Evolutionary conservation across 208 protist genomes (phyloP).

Genomic region (Crithidia acanthocephali): DNA sequence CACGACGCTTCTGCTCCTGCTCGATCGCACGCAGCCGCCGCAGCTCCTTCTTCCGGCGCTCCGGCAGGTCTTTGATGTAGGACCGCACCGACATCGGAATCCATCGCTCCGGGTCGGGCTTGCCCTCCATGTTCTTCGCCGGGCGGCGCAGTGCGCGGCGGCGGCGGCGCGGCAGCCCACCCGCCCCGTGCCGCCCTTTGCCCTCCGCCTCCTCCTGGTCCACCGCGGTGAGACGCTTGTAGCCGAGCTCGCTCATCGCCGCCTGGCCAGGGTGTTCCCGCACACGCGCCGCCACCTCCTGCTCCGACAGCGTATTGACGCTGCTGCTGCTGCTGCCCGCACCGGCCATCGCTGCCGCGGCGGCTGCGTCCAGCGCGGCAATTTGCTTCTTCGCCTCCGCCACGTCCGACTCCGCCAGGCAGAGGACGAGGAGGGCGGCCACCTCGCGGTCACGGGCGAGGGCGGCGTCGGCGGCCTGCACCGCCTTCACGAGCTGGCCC

Average conservation of each 20-base stretch:
- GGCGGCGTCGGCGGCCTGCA: constrained; percentile 32
- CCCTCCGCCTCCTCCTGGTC: constrained; percentile 26
- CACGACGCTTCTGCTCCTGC: constrained; percentile 81
- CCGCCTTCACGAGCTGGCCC: constrained; percentile 44
- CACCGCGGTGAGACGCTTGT: constrained; percentile 46
- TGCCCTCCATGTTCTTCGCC: constrained; percentile 70
- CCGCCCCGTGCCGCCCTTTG: not conserved
- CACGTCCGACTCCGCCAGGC: constrained; percentile 64
- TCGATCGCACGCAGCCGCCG: constrained; percentile 81
- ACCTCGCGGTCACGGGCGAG: constrained; percentile 51
- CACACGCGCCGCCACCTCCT: constrained; percentile 42
- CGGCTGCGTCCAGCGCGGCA: constrained; percentile 16
- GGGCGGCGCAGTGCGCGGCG: constrained; percentile 53
- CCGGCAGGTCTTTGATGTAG: constrained; percentile 85
- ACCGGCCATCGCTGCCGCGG: constrained; percentile 16
- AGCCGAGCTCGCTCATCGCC: constrained; percentile 66
- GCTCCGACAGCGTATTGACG: constrained; percentile 21
- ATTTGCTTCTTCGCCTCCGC: constrained; percentile 31
- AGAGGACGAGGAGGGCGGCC: constrained; percentile 56
- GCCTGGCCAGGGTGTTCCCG: constrained; percentile 46
- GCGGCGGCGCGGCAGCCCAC: constrained; percentile 36
- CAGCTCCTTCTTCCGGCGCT: constrained; percentile 80
- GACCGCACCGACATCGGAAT: constrained; percentile 83
- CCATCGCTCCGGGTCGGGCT: constrained; percentile 88
- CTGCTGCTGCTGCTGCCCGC: not conserved